Percentiles rank a stretch among this genome's conserved stretches.
These are phyloP conservation scores for Arctium minus DNA, from an alignment of 129 eudicot genomes.

Conservation along the genomic window DNA sequence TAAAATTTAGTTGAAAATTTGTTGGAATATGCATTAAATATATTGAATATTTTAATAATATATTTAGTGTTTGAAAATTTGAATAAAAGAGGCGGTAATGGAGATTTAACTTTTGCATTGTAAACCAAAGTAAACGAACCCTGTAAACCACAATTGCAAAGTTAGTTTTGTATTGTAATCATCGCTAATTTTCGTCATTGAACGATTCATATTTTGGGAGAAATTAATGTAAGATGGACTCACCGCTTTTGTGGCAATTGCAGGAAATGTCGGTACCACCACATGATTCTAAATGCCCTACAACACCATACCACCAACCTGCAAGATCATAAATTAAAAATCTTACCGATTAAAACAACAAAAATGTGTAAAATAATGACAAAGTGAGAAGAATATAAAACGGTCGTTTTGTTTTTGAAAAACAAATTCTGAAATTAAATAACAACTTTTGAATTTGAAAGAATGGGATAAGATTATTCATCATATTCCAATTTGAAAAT, in stretches of 20 bases:
- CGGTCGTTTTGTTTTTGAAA: not conserved
- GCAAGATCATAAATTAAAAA: conserved; percentile 13
- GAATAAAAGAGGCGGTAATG: no score
- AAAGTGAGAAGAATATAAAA: not conserved
- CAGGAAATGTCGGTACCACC: conserved; percentile 65
- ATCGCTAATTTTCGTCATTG: not conserved
- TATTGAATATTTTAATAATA: no score
- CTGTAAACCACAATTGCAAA: no score
- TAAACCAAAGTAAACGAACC: not conserved
- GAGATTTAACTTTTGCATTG: not conserved
- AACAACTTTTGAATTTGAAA: not conserved
- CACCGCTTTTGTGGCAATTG: conserved; percentile 59
- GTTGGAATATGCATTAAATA: no score
- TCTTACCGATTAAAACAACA: not conserved
- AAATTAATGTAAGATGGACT: conserved; percentile 14
- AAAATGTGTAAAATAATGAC: not conserved
- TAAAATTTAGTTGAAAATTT: not conserved
- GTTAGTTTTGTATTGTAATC: not conserved
- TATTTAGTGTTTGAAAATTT: no score
- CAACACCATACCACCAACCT: conserved; percentile 97
- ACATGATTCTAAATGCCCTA: conserved; percentile 78
- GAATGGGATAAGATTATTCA: not conserved
- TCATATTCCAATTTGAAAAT: not conserved
- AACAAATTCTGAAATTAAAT: not conserved
- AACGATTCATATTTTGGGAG: not conserved